Base-by-base conservation (phyloP, 257 asterid species). In the Solanum infundibuliforme region DNA sequence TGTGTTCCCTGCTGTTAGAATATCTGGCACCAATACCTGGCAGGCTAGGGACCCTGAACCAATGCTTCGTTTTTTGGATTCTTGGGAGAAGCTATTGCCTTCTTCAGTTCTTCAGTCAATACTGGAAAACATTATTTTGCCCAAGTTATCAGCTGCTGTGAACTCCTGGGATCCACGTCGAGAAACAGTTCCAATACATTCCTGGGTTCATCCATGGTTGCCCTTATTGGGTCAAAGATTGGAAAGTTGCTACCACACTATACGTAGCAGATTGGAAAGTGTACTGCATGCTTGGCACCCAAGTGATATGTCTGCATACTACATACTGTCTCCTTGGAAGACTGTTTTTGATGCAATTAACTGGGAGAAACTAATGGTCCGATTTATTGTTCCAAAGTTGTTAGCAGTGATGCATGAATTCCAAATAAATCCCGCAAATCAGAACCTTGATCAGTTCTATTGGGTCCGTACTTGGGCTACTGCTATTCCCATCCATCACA, bases 231-330 rank as follows among this genome's bases (percentile, higher is more conserved):
- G 98, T 36, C 93, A 91, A 88, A 94, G 93, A 90, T 87, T 97
- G 62, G 99, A 94, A 88, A 87, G 89, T 43, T 94, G 98, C 91
- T 97, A 94, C 89, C 98, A 93, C 91, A 94, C 96, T 10, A 97
- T 97, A 82, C 94, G 96, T 4, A 88, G 90, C 86, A 91, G 94
- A 90, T 90, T 97, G 85, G 98, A 94, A n/a, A 94, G 93, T 35
- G 98, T 97, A 88, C 98, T 95, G 86, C 96, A 95, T 84, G 98
- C 98, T 25, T 95, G 98, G 99, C 95, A 95, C 89, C 98, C 98
- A 10, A 94, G 93, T 76, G 98, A 97, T 88, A 90, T 81, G 92
- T 97, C 99, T 58, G 99, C 98, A 34, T 93, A 90, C 77, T 87
- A 89, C 84, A 94, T 97, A 89, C 85, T 97, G 68, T 93, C 98